Evolutionary conservation across 2,329 filamentous ascomycete species (phyloP).

Genomic region (Exophiala aquamarina): DNA sequence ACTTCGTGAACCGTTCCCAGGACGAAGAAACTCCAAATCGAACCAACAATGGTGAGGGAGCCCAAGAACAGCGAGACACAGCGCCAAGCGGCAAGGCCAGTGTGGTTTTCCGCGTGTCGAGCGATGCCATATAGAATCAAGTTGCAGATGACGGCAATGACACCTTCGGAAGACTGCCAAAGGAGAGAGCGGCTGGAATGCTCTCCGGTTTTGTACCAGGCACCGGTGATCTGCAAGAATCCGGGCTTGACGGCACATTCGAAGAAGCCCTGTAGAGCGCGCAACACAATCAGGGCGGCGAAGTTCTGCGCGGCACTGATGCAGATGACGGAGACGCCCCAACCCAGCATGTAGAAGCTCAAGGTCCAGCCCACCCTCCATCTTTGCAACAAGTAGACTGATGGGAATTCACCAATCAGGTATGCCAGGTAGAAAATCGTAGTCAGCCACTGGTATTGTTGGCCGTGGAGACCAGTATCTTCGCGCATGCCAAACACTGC

Average conservation of each 20-base stretch:
- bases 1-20: slow-evolving; percentile 30
- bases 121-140: slow-evolving; percentile 25
- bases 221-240: slow-evolving; percentile 36
- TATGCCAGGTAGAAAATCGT: slow-evolving; percentile 33
- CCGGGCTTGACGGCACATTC: slow-evolving; percentile 39
- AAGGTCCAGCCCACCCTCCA: slow-evolving; percentile 30
- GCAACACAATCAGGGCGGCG: slow-evolving; percentile 36
- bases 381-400: slow-evolving; percentile 33
- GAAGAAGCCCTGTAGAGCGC: slow-evolving; percentile 38
- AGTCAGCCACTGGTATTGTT: slow-evolving; percentile 25
- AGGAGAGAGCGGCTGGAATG: slow-evolving; percentile 36
- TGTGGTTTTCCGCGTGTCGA: slow-evolving; percentile 18
- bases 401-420: slow-evolving; percentile 35
- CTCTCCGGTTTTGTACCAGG: slow-evolving; percentile 37
- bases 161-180: slow-evolving; percentile 39
- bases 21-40: slow-evolving; percentile 25
- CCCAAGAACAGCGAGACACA: slow-evolving; percentile 26
- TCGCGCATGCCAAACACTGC: slow-evolving; percentile 38
- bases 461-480: slow-evolving; percentile 30
- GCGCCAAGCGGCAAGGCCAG: slow-evolving; percentile 24
- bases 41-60: slow-evolving; percentile 19
- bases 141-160: slow-evolving; percentile 31
- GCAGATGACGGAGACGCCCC: slow-evolving; percentile 29
- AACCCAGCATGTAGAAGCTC: slow-evolving; percentile 32
- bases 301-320: slow-evolving; percentile 30